Conservation (phyloP, 1,284 basidiomycete species). For the Ceratobasidium sp. region DNA sequence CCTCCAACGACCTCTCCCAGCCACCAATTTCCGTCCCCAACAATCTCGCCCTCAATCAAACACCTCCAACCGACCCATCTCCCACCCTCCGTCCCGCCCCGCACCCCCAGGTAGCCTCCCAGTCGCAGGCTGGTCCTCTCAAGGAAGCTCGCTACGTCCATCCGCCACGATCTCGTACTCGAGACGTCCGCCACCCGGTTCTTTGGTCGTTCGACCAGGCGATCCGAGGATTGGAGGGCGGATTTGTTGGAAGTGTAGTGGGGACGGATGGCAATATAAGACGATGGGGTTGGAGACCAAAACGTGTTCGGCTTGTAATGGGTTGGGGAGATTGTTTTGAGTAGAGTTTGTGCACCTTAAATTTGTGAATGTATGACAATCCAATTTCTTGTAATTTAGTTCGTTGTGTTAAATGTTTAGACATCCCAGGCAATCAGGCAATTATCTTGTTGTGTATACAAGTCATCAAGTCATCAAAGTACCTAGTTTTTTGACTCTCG, state of each 20-base stretch:
- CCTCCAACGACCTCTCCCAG: slow-evolving; percentile 62
- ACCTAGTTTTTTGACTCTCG: neutral
- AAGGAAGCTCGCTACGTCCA: slow-evolving; percentile 47
- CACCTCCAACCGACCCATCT: slow-evolving; percentile 48
- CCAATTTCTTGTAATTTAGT: too few relatives aligned
- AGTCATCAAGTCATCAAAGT: neutral
- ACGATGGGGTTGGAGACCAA: slow-evolving; percentile 71
- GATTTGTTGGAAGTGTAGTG: slow-evolving; percentile 75
- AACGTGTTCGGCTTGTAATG: slow-evolving; percentile 67
- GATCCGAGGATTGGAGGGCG: slow-evolving; percentile 79
- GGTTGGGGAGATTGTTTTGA: slow-evolving; percentile 70
- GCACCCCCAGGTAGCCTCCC: slow-evolving; percentile 48
- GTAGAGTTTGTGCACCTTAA: neutral
- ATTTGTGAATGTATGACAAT: neutral
- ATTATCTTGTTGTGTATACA: neutral
- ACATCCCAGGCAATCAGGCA: too few relatives aligned
- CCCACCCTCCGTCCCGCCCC: slow-evolving; percentile 14
- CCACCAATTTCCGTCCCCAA: slow-evolving; percentile 52
- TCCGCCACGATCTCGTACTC: slow-evolving; percentile 19
- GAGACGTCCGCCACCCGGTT: slow-evolving; percentile 59
- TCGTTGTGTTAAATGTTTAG: too few relatives aligned
- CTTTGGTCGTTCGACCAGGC: slow-evolving; percentile 70
- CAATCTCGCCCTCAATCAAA: slow-evolving; percentile 32
- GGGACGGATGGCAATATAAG: slow-evolving; percentile 65
- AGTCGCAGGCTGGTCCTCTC: slow-evolving; percentile 47